phyloP scores from a whole-genome alignment of 371 early-diverging fungal genomes.

The Apophysomyces sp. region DNA sequence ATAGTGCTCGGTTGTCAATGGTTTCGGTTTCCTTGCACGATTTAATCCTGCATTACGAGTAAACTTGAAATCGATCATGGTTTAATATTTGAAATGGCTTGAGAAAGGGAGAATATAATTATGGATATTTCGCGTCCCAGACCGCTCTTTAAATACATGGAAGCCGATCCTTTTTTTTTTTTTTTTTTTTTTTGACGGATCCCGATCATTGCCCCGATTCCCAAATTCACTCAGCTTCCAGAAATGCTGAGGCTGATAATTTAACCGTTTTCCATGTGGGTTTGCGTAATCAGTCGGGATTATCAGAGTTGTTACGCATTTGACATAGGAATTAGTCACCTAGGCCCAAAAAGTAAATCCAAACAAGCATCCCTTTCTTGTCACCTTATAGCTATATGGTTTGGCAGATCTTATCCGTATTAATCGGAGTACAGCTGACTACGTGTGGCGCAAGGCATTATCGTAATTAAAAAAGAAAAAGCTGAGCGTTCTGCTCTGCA shows the following conservation, averaged over 20 bases:
- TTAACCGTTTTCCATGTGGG: not conserved
- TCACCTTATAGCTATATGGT: too few species aligned
- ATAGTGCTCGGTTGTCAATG: not conserved
- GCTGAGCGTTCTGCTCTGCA: not conserved
- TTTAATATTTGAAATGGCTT: too few species aligned
- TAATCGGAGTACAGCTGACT: not conserved
- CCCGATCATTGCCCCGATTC: not conserved
- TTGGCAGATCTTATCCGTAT: not conserved
- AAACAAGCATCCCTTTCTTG: too few species aligned
- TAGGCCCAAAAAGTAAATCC: too few species aligned
- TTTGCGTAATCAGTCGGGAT: slow-evolving; percentile 1
- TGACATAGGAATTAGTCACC: too few species aligned
- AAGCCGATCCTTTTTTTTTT: not conserved
- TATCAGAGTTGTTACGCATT: not conserved
- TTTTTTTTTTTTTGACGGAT: not conserved
- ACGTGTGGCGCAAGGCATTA: not conserved
- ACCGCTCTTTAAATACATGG: not conserved
- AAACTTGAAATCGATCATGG: not conserved
- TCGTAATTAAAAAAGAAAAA: too few species aligned
- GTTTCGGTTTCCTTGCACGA: not conserved
- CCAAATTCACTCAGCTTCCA: not conserved
- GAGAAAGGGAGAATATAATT: not conserved
- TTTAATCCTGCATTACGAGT: not conserved
- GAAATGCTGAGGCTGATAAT: not conserved
- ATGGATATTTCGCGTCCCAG: not conserved